Percentiles rank a stretch among this genome's conserved stretches.
These are phyloP conservation scores for Pterocarpus santalinus DNA, from an alignment of 306 rosid genomes.

Conservation along the genomic window DNA sequence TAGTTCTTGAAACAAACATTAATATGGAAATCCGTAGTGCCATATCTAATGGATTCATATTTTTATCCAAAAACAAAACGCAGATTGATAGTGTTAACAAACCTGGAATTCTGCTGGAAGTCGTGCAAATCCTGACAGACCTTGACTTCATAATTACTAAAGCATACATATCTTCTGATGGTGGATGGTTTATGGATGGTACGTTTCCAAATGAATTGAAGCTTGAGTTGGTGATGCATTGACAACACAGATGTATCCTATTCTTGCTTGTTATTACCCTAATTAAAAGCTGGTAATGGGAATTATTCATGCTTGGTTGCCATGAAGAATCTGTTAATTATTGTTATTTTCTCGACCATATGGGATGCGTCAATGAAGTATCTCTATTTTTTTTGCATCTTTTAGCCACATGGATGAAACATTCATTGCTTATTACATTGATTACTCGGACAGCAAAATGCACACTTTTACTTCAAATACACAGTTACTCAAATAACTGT, in stretches of 20 bases:
- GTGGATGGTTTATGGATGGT: conserved; percentile 97
- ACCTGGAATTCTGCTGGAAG: conserved; percentile 90
- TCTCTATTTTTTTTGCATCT: neutral
- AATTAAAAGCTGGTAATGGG: neutral
- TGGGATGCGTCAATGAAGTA: conserved; percentile 1
- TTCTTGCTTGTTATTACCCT: conserved; percentile 11
- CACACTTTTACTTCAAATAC: neutral
- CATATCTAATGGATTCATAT: neutral
- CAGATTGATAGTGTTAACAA: conserved; percentile 83
- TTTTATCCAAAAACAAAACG: conserved; percentile 3
- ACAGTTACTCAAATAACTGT: neutral
- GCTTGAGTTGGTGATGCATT: conserved; percentile 12
- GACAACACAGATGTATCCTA: neutral
- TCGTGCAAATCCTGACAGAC: conserved; percentile 79
- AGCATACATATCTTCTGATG: conserved; percentile 86
- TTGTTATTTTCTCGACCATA: conserved; percentile 12
- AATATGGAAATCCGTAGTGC: conserved; percentile 19
- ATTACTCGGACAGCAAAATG: neutral
- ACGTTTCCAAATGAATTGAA: conserved; percentile 35
- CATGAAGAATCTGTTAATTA: neutral
- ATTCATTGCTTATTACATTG: no score
- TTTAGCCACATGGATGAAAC: neutral
- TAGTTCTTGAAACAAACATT: conserved; percentile 7
- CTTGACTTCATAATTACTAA: conserved; percentile 83
- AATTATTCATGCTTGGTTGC: neutral